phyloP scores from a whole-genome alignment of 2,329 filamentous ascomycete genomes.

The Hypoxylon sp. region DNA sequence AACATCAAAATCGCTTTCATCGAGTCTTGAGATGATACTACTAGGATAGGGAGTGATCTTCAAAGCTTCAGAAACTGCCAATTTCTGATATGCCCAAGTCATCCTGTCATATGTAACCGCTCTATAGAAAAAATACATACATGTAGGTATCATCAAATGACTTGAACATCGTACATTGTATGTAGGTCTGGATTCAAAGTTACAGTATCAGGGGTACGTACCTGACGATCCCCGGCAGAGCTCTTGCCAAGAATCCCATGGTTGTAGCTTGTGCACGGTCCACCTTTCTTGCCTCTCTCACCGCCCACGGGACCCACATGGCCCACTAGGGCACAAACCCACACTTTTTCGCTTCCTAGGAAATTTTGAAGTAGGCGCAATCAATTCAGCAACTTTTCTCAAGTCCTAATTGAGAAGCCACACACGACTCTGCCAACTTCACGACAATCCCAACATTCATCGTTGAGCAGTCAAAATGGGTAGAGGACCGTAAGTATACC shows the following conservation, averaged over 20 bases:
- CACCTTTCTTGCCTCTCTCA: neutral
- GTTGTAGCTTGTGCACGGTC: constrained; percentile 20
- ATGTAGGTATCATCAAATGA: neutral
- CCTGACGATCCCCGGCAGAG: constrained; percentile 11
- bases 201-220: constrained; percentile 1
- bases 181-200: too few species aligned
- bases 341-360: constrained; percentile 49
- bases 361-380: constrained; percentile 39
- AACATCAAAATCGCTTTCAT: constrained; percentile 4
- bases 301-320: constrained; percentile 18
- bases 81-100: neutral
- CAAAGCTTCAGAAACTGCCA: neutral
- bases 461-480: constrained; percentile 61
- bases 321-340: constrained; percentile 52
- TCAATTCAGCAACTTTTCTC: constrained; percentile 45
- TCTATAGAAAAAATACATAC: neutral
- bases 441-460: constrained; percentile 55
- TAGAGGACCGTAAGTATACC: constrained; percentile 67
- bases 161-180: neutral
- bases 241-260: constrained; percentile 2
- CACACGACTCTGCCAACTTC: constrained; percentile 48
- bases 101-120: neutral
- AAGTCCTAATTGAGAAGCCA: constrained; percentile 29
- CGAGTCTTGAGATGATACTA: neutral
- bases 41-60: neutral